Percentiles rank a stretch among this genome's conserved stretches.
Evolutionary conservation across 2,329 filamentous ascomycete genomes (phyloP).

Genomic region (Fusarium subglutinans): DNA sequence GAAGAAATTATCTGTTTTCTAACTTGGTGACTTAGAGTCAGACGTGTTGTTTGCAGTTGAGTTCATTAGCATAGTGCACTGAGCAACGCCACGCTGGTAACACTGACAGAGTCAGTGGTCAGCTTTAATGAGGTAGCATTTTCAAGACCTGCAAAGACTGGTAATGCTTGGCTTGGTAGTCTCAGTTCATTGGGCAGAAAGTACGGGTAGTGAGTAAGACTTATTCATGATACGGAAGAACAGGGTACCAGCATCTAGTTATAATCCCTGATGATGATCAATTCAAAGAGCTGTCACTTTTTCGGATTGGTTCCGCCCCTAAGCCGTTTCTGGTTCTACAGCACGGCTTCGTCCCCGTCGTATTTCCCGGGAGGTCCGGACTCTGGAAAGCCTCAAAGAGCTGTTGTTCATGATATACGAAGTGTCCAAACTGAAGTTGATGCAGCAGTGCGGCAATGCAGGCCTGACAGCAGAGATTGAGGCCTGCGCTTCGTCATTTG

Average conservation of each 20-base stretch:
- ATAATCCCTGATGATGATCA: background rate
- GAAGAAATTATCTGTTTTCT: accelerated
- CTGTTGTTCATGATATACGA: background rate
- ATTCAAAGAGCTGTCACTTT: background rate
- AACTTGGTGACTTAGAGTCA: too few relatives aligned
- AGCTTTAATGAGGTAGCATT: background rate
- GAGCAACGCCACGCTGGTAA: background rate
- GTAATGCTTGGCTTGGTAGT: background rate
- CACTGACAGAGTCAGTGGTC: background rate
- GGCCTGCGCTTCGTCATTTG: background rate
- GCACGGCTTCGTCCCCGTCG: background rate
- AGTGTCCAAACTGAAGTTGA: background rate
- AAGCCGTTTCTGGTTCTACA: background rate
- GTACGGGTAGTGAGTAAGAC: background rate
- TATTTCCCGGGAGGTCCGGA: background rate
- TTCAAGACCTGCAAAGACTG: background rate
- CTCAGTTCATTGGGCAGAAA: background rate
- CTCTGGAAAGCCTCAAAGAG: background rate
- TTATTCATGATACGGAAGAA: background rate
- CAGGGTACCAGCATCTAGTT: too few relatives aligned
- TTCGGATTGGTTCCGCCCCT: background rate
- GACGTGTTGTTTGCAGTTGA: too few relatives aligned
- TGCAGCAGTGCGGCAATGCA: background rate
- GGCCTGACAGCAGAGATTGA: background rate
- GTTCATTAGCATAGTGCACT: background rate